A percentile compares a stretch with the other conserved stretches of the same genome.
phyloP scores from a whole-genome alignment of 2,329 filamentous ascomycete genomes.

The Drechslerella stenobrocha region DNA sequence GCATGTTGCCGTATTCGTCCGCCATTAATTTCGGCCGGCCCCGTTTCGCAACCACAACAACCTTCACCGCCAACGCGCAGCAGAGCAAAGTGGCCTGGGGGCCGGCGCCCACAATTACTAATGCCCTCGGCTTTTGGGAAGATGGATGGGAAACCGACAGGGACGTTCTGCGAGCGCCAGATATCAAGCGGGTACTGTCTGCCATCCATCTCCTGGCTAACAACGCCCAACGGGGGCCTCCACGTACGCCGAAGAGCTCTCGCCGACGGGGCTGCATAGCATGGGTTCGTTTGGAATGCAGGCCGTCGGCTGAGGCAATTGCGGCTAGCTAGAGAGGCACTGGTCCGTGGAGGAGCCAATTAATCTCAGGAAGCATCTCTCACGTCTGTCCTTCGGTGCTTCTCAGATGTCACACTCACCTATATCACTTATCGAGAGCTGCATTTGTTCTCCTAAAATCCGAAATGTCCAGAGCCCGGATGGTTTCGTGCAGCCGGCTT shows the following conservation, averaged over 20 bases:
- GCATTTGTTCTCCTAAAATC: slow-evolving; percentile 20
- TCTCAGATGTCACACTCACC: not conserved
- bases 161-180: slow-evolving; percentile 15
- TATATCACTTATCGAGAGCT: slow-evolving; percentile 2
- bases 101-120: too few relatives aligned
- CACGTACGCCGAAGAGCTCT: slow-evolving; percentile 5
- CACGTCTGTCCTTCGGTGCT: not conserved
- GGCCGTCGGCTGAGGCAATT: not conserved
- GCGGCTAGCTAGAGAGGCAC: not conserved
- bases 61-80: not conserved
- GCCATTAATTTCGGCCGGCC: slow-evolving; percentile 14
- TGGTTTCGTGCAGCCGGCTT: slow-evolving; percentile 11
- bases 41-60: not conserved
- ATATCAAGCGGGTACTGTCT: slow-evolving; percentile 25
- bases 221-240: slow-evolving; percentile 1
- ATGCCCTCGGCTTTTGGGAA: too few relatives aligned
- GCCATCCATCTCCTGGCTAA: slow-evolving; percentile 18
- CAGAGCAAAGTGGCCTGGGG: too few relatives aligned
- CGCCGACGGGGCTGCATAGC: not conserved
- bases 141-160: too few relatives aligned
- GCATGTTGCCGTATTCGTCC: slow-evolving; percentile 45
- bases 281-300: not conserved
- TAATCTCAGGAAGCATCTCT: not conserved
- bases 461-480: slow-evolving; percentile 22
- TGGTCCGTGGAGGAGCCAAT: not conserved